Evolutionary conservation across 1,139 yeast genomes (phyloP).

Genomic region (Pichia sp.): DNA sequence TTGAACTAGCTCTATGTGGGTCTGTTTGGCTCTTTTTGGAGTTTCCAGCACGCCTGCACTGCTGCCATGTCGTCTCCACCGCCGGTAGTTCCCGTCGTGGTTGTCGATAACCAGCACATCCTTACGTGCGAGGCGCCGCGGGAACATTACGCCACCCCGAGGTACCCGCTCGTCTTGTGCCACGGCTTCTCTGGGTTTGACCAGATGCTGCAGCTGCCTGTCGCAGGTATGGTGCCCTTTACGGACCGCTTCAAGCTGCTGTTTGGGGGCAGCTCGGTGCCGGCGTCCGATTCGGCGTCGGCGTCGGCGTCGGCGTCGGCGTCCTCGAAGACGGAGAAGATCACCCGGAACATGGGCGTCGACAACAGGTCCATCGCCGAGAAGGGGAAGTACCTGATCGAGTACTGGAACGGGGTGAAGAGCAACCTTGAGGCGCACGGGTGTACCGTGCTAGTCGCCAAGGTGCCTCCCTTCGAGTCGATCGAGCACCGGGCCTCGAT

Average conservation of each 20-base stretch:
- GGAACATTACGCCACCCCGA: slow-evolving; percentile 23
- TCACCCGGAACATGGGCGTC: slow-evolving; percentile 8
- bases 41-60: no score
- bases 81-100: neutral
- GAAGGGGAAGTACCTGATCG: slow-evolving; percentile 40
- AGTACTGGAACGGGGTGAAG: slow-evolving; percentile 80
- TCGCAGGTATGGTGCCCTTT: slow-evolving; percentile 9
- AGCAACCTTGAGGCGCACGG: slow-evolving; percentile 59
- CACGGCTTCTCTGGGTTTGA: slow-evolving; percentile 28
- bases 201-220: slow-evolving; percentile 18
- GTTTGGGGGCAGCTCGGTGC: neutral
- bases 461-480: slow-evolving; percentile 79
- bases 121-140: neutral
- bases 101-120: neutral
- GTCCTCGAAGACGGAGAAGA: neutral
- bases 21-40: no score
- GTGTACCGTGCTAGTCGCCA: slow-evolving; percentile 64
- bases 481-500: slow-evolving; percentile 65
- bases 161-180: slow-evolving; percentile 23
- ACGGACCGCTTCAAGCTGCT: slow-evolving; percentile 11
- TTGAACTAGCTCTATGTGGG: no score
- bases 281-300: no score
- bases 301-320: no score
- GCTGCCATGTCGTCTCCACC: neutral
- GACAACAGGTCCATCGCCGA: slow-evolving; percentile 18